phyloP scores from a whole-genome alignment of 805 yeast species.

The Starmera amethionina region DNA sequence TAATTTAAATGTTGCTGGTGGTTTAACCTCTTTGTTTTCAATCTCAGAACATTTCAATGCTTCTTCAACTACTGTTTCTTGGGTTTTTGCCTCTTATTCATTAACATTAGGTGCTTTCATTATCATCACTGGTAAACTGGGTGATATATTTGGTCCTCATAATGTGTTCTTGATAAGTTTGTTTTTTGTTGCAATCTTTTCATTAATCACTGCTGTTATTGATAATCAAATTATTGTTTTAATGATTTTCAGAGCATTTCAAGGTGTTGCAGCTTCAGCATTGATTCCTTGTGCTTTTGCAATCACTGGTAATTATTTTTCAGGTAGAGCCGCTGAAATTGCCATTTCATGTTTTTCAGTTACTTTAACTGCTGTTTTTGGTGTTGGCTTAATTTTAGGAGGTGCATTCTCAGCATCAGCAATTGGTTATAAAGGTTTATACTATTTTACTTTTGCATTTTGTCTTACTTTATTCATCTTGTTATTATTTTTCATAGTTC shows the following conservation, averaged over 20 bases:
- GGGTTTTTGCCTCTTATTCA: conserved; percentile 36
- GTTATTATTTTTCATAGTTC: conserved; percentile 20
- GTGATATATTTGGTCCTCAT: conserved; percentile 32
- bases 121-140: conserved; percentile 30
- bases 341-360: conserved; percentile 20
- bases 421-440: conserved; percentile 30
- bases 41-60: conserved; percentile 28
- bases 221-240: conserved; percentile 23
- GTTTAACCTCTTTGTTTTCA: conserved; percentile 13
- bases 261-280: conserved; percentile 34
- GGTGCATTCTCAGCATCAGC: conserved; percentile 31
- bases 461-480: conserved; percentile 12
- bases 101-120: conserved; percentile 35
- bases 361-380: conserved; percentile 21
- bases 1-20: conserved; percentile 18
- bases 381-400: conserved; percentile 31
- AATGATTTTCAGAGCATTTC: conserved; percentile 34
- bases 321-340: conserved; percentile 17
- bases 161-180: conserved; percentile 19
- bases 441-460: conserved; percentile 28
- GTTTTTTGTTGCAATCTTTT: conserved; percentile 14
- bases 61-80: conserved; percentile 26
- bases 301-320: conserved; percentile 20
- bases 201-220: conserved; percentile 27
- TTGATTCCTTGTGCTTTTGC: conserved; percentile 29